A percentile compares a stretch with the other conserved stretches of the same genome.
Evolutionary conservation across 2,329 filamentous ascomycete genomes (phyloP).

Genomic region (Ophiostoma ulmi): DNA sequence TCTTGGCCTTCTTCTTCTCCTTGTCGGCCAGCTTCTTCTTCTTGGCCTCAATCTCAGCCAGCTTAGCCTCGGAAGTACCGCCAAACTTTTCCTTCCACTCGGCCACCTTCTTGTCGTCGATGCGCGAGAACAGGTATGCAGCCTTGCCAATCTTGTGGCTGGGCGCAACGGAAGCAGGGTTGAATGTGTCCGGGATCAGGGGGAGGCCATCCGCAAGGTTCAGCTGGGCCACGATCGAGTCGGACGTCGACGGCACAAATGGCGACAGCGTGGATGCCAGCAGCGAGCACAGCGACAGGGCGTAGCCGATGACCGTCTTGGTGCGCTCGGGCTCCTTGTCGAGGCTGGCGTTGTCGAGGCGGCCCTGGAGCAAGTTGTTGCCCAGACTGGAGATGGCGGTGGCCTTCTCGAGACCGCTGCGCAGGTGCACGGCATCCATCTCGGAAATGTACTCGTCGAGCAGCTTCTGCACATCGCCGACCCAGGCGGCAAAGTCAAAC

Average conservation of each 20-base stretch:
- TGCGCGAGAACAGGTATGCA: conserved; percentile 57
- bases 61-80: conserved; percentile 31
- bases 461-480: conserved; percentile 59
- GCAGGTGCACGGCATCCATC: conserved; percentile 67
- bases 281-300: conserved; percentile 76
- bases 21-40: conserved; percentile 33
- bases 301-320: conserved; percentile 64
- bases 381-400: conserved; percentile 59
- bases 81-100: conserved; percentile 66
- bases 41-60: conserved; percentile 33
- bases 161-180: conserved; percentile 54
- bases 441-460: conserved; percentile 63
- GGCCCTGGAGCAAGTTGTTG: conserved; percentile 48
- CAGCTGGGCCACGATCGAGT: conserved; percentile 72
- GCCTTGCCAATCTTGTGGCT: conserved; percentile 71
- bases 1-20: conserved; percentile 32
- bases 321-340: conserved; percentile 51
- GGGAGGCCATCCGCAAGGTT: conserved; percentile 39
- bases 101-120: conserved; percentile 65
- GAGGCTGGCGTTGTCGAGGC: conserved; percentile 42
- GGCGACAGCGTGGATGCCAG: conserved; percentile 73
- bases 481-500: conserved; percentile 48
- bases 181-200: conserved; percentile 64
- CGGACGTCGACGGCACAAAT: conserved; percentile 77
- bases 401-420: conserved; percentile 58